Evolutionary conservation across 306 rosid species (phyloP).

Genomic region (Clitoria ternatea): DNA sequence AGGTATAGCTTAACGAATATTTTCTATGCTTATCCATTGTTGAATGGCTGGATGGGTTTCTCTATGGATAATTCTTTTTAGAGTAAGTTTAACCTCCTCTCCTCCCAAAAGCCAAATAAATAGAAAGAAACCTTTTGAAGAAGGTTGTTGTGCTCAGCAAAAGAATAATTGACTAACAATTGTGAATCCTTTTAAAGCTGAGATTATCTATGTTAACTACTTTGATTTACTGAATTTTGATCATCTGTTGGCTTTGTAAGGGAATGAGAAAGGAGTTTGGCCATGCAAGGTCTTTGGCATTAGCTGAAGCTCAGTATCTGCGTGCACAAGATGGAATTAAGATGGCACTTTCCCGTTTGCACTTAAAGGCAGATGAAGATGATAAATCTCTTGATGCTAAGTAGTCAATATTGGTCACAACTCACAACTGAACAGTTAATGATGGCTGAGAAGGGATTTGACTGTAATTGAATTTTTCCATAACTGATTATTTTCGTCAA

Average conservation of each 20-base stretch:
- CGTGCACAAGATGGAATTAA: constrained; percentile 91
- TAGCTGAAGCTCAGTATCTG: constrained; percentile 86
- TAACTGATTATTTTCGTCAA: too few species aligned
- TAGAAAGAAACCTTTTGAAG: not conserved
- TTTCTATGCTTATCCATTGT: too few species aligned
- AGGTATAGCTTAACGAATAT: constrained; percentile 44
- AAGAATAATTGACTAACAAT: not conserved
- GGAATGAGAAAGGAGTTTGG: constrained; percentile 93
- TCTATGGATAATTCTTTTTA: not conserved
- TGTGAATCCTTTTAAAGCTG: not conserved
- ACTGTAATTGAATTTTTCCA: too few species aligned
- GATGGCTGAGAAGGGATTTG: too few species aligned
- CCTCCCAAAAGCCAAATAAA: not conserved
- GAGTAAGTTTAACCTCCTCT: not conserved
- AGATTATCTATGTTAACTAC: too few species aligned
- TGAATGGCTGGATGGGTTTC: constrained; percentile 11
- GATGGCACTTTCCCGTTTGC: constrained; percentile 83
- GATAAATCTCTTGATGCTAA: constrained; percentile 70
- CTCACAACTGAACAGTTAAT: too few species aligned
- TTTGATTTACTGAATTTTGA: too few species aligned
- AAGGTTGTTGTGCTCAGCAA: constrained; percentile 17
- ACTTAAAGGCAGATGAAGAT: constrained; percentile 53
- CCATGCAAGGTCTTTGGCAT: constrained; percentile 86
- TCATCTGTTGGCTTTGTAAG: constrained; percentile 44
- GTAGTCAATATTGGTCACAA: too few species aligned